A percentile compares a stretch with the other conserved stretches of the same genome.
phyloP scores from a whole-genome alignment of 805 yeast species.

The Lipomyces chichibuensis region DNA sequence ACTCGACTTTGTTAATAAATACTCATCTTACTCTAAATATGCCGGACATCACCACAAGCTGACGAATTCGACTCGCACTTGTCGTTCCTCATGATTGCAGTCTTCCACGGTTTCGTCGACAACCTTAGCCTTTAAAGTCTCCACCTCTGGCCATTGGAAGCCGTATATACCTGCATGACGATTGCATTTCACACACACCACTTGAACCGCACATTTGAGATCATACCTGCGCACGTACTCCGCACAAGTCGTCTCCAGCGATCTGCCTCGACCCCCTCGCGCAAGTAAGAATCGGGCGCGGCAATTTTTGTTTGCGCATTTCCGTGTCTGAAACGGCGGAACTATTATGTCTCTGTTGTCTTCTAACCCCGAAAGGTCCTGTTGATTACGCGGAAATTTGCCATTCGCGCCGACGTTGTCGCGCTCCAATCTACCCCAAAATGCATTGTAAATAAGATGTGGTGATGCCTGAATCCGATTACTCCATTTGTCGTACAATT shows the following conservation, averaged over 20 bases:
- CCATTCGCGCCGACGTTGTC: background rate
- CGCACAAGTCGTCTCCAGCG: conserved; percentile 12
- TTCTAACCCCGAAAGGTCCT: background rate
- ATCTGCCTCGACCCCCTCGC: background rate
- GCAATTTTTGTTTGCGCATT: conserved; percentile 22
- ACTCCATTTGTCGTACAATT: background rate
- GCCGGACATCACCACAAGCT: background rate
- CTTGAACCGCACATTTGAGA: background rate
- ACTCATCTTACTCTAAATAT: background rate
- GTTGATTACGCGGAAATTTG: conserved; percentile 1
- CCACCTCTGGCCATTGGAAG: conserved; percentile 40
- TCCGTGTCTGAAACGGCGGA: conserved; percentile 12
- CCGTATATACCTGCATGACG: conserved; percentile 42
- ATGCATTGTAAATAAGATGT: conserved; percentile 25
- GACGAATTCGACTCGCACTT: background rate
- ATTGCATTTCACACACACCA: conserved; percentile 42
- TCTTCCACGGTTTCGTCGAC: conserved; percentile 15
- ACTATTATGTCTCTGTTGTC: background rate
- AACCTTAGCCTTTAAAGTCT: background rate
- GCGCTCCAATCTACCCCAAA: conserved; percentile 13
- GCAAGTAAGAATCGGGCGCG: conserved; percentile 15
- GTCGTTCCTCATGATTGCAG: background rate
- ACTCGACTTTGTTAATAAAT: background rate
- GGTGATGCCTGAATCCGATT: background rate
- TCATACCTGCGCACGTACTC: conserved; percentile 12